Base-by-base conservation (phyloP, 2,329 filamentous ascomycete genomes). In the Exophiala phaeomuriformis region DNA sequence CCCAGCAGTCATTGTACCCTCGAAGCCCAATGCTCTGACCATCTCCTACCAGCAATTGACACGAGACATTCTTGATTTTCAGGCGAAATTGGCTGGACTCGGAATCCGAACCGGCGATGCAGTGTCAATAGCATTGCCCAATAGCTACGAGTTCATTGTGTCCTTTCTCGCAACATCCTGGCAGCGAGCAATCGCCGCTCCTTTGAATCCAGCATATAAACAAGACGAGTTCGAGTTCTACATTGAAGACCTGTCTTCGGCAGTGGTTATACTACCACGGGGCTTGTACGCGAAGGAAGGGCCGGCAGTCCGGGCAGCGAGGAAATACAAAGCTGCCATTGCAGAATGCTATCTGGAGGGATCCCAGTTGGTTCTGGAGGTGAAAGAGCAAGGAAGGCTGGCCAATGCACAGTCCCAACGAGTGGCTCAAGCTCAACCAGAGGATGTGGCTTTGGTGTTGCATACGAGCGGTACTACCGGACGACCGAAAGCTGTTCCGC, bases 141-240 rank as follows among this genome's bases (percentile, higher is more conserved):
- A 94, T 74, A 89, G 85, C 49, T 90, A 89, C 71, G 87, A 90
- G 69, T 93, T 94, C 72, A 86, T 94, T 66, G 83, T 93, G 52
- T 83, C 88, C 1, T 95, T 94, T 71, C 79, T 94, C 42, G 88
- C 88, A n/a, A 79, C 83, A 12, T 82, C 87, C n/a, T 89, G 85
- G 82, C 88, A 93, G 73, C 80, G 89, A 64, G 86, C 77, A 31
- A 85, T 93, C 62, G 88, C 88, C 5, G 89, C 89, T 2, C 89
- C 88, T n/a, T 75, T 95, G 61, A 94, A 95, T 69, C 83, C 88
- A 39, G 85, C 84, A 42, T 94, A 94, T 75, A 94, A 90, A 74
- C 87, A 93, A 71, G 84, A 84, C 53, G 88, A 94, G 69, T 93
- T 91, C 68, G 88, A 93, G 68, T 94, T 94, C 71, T 94, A 93